phyloP scores from a whole-genome alignment of 2,329 filamentous ascomycete genomes.

The Ceratocystis papillata region DNA sequence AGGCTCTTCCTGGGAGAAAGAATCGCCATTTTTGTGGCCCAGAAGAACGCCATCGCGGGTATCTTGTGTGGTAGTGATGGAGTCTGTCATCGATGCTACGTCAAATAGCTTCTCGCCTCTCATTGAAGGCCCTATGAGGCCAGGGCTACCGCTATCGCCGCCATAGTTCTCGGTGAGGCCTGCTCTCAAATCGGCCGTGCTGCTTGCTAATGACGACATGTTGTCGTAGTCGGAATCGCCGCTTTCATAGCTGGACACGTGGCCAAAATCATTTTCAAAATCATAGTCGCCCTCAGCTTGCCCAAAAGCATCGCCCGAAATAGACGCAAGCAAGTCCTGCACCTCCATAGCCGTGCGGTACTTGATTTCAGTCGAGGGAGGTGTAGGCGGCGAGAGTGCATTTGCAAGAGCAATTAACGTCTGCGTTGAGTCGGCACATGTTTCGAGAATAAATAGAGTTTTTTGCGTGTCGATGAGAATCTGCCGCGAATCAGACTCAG shows the following conservation, averaged over 20 bases:
- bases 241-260: conserved; percentile 41
- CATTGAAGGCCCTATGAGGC: not conserved
- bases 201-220: conserved; percentile 17
- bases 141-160: not conserved
- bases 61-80: conserved; percentile 28
- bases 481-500: conserved; percentile 47
- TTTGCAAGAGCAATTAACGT: conserved; percentile 72
- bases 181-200: conserved; percentile 30
- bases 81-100: conserved; percentile 30
- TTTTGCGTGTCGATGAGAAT: conserved; percentile 75
- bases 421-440: conserved; percentile 92
- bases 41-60: conserved; percentile 33
- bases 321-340: conserved; percentile 77
- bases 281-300: conserved; percentile 50
- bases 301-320: conserved; percentile 74
- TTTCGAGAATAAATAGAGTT: conserved; percentile 80
- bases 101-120: conserved; percentile 40
- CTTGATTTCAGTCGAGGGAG: conserved; percentile 70
- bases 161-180: conserved; percentile 27
- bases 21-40: conserved; percentile 22
- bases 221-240: conserved; percentile 31
- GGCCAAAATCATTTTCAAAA: conserved; percentile 52
- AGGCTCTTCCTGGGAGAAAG: conserved; percentile 6
- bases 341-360: conserved; percentile 83
- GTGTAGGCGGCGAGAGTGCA: conserved; percentile 69